Evolutionary conservation across 1,284 basidiomycete genomes (phyloP), one percentile per base, ranked within the genome.

Genomic region (Bjerkandera adusta): DNA sequence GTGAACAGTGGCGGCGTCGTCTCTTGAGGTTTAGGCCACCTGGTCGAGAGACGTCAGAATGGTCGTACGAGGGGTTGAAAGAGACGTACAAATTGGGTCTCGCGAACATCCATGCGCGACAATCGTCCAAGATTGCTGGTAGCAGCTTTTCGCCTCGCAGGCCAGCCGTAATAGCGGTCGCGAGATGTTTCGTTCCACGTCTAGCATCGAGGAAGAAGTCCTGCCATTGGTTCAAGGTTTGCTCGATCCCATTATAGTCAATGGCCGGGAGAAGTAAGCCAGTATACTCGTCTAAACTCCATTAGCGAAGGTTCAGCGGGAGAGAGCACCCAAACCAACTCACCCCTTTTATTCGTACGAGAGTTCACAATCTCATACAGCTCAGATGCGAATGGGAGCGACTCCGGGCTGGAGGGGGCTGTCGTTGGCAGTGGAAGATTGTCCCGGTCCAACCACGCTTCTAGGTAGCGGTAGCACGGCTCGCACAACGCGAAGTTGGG

Each of bases 101-200:
- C 48, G 47, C 47, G 38, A 50, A 50, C 48, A 50, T 50, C 48
- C 48, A 46, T 8, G 32, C 48, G 6, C 48, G 43, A 18, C 43
- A 46, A 35, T 50, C 48, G 16, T 24, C 24, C 3, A 50, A 33
- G n/a, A 50, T 16, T 12, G 43, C 43, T 6, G 48, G 43, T 13
- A 50, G 16, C 2, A 50, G 27, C 18, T 46, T 39, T 43, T 32
- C 22, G 18, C 48, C 44, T 38, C 45, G 36, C 11, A 50, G 30
- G 12, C 48, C 48, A 20, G 30, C 39, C 15, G 35, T 11, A 10
- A 50, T 37, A 21, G 44, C 44, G 7, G 12, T 12, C 13, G 33
- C 34, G 8, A 46, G 7, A 15, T 50, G 32, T 21, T 36, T 46
- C 13, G 38, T 15, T 4, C 48, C 48, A 4, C 32, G 29, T 32